phyloP scores from a whole-genome alignment of 2,329 filamentous ascomycete species.

The Aspergillus piperis region DNA sequence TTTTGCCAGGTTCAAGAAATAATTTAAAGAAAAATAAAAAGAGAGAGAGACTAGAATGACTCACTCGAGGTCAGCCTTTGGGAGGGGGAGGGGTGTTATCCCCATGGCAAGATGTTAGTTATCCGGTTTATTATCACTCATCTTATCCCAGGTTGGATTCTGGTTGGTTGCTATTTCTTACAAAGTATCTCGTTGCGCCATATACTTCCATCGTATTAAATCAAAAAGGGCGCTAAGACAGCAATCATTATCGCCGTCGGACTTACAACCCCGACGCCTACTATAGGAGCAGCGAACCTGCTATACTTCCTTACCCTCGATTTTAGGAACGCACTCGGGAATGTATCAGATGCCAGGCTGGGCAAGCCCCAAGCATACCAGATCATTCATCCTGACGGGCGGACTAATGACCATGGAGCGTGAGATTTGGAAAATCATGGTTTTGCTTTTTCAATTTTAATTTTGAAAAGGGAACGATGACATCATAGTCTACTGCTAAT shows the following conservation, averaged over 20 bases:
- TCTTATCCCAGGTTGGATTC: neutral
- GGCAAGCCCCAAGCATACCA: conserved; percentile 21
- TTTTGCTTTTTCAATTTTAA: neutral
- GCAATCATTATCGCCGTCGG: neutral
- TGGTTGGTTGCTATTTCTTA: too few relatives aligned
- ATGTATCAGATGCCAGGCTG: conserved; percentile 25
- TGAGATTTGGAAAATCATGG: conserved; percentile 12
- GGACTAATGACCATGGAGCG: conserved; percentile 21
- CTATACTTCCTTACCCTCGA: neutral
- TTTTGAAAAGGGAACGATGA: conserved; percentile 9
- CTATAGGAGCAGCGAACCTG: neutral
- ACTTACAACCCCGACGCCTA: neutral
- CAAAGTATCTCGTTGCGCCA: neutral
- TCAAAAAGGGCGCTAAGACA: neutral
- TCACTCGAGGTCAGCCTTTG: conserved; percentile 22
- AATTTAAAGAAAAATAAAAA: neutral
- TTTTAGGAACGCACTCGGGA: conserved; percentile 8
- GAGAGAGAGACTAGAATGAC: conserved; percentile 22
- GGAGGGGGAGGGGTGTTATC: neutral
- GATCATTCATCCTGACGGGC: conserved; percentile 12
- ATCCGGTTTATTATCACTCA: neutral
- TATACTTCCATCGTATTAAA: neutral
- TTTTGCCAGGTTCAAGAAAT: conserved; percentile 6
- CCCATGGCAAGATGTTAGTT: neutral
- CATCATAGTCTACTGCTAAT: conserved; percentile 13